Evolutionary conservation across 2,329 filamentous ascomycete genomes (phyloP).

Genomic region (Truncatella angustata): DNA sequence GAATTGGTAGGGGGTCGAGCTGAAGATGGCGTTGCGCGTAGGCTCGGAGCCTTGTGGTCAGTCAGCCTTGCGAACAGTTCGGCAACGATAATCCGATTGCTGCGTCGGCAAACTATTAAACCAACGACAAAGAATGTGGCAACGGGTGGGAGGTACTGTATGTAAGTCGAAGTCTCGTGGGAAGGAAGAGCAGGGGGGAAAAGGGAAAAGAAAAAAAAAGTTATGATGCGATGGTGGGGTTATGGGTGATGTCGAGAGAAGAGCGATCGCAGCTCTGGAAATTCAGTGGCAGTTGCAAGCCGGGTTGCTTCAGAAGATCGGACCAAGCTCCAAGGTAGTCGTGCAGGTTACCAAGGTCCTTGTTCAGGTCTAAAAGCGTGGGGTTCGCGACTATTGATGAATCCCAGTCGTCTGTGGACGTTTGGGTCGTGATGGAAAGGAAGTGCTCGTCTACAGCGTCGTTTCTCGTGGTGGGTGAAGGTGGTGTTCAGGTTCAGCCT

Average conservation of each 20-base stretch:
- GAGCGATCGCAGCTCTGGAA: background rate
- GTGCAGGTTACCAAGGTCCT: slow-evolving; percentile 9
- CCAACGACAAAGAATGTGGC: background rate
- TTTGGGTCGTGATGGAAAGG: background rate
- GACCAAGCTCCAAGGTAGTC: slow-evolving; percentile 5
- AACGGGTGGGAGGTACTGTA: background rate
- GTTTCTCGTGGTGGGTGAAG: background rate
- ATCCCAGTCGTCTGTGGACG: background rate
- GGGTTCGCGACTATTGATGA: background rate
- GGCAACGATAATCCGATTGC: background rate
- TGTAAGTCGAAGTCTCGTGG: background rate
- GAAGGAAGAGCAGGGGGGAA: no score
- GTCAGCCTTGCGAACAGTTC: slow-evolving; percentile 4
- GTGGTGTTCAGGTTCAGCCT: background rate
- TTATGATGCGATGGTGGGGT: no score
- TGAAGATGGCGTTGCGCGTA: background rate
- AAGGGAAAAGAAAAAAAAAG: no score
- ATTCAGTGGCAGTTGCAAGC: slow-evolving; percentile 1
- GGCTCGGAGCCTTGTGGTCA: background rate
- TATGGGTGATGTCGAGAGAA: background rate
- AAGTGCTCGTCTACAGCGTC: background rate
- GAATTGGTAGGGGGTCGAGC: no score
- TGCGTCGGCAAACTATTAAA: background rate
- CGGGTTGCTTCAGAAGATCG: slow-evolving; percentile 9
- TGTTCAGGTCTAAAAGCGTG: background rate